Evolutionary conservation across 306 rosid genomes (phyloP), one percentile per base, ranked within the genome.

Genomic region (Quercus robur): DNA sequence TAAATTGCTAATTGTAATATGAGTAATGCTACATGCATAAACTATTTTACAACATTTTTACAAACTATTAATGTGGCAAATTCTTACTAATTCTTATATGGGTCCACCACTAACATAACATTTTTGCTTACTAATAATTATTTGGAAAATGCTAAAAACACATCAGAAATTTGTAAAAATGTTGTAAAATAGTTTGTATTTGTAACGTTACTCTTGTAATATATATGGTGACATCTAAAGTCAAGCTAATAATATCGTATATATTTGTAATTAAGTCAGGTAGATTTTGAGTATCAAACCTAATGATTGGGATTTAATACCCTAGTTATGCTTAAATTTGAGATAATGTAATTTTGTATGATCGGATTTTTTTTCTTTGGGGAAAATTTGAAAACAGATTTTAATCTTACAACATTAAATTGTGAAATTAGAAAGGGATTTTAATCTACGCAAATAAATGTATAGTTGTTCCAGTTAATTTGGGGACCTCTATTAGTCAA

Each of bases 261-360:
- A 66, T 66, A 66, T 66, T 66, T 31, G 46, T 44, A 66, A 31
- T 66, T 31, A 66, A 66, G 71, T 31, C 20, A 31, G 12, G 31
- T 5, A 66, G 23, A 66, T 66, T 41, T 31, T 66, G 49, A 18
- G 49, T 7, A 6, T 30, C 19, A 66, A 31, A 66, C 8, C n/a
- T 15, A 30, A 15, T 26, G 31, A 66, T 18, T 13, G 71, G 71
- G 21, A 66, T 66, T 66, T 66, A 33, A 31, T 9, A 31, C 23
- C 44, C 49, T 10, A 0, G 23, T 1, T 75, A 70, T 20, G 52
- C 10, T 80, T 85, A 44, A 75, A 75, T 35, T 71, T 46, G 61
- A 70, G 68, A 83, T 85, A 82, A 3, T 30, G 6, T 54, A 13
- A 21, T 8, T 55, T 54, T 74, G 79, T 79, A 66, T 76, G 56